These are phyloP conservation scores for Phytophthora pseudosyringae DNA, from an alignment of 352 stramenopile species.

Conservation along the genomic window DNA sequence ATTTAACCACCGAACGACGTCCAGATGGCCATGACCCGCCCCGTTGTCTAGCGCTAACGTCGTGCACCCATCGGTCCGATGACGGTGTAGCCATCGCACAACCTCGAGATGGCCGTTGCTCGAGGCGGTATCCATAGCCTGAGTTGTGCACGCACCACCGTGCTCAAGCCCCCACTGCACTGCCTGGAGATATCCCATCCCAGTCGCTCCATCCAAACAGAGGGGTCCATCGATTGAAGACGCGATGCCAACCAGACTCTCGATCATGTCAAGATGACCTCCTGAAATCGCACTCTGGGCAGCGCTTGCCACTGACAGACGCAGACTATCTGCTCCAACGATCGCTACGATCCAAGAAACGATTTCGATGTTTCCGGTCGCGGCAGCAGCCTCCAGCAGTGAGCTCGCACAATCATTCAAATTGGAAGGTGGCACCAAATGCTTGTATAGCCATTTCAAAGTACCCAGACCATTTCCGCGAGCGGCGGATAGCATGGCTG, in stretches of 20 bases:
- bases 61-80: slow-evolving; percentile 28
- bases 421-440: not conserved
- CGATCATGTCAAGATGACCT: slow-evolving; percentile 29
- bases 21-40: slow-evolving; percentile 24
- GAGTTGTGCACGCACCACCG: slow-evolving; percentile 16
- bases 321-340: slow-evolving; percentile 21
- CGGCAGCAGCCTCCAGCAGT: slow-evolving; percentile 26
- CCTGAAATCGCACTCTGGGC: slow-evolving; percentile 27
- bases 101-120: slow-evolving; percentile 30
- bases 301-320: slow-evolving; percentile 19
- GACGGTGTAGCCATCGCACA: slow-evolving; percentile 31
- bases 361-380: slow-evolving; percentile 20
- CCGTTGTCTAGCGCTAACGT: slow-evolving; percentile 25
- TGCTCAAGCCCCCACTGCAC: slow-evolving; percentile 31
- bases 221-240: slow-evolving; percentile 20
- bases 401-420: slow-evolving; percentile 14
- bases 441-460: slow-evolving; percentile 29
- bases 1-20: slow-evolving; percentile 31
- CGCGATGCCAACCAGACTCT: slow-evolving; percentile 19
- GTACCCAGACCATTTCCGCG: slow-evolving; percentile 12
- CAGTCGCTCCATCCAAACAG: slow-evolving; percentile 28
- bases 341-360: slow-evolving; percentile 27
- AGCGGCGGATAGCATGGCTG: slow-evolving; percentile 23
- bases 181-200: slow-evolving; percentile 25
- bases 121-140: slow-evolving; percentile 33